Evolutionary conservation across 768 basidiomycete genomes (phyloP), one percentile per base, ranked within the genome.

Genomic region (Crucibulum laeve): DNA sequence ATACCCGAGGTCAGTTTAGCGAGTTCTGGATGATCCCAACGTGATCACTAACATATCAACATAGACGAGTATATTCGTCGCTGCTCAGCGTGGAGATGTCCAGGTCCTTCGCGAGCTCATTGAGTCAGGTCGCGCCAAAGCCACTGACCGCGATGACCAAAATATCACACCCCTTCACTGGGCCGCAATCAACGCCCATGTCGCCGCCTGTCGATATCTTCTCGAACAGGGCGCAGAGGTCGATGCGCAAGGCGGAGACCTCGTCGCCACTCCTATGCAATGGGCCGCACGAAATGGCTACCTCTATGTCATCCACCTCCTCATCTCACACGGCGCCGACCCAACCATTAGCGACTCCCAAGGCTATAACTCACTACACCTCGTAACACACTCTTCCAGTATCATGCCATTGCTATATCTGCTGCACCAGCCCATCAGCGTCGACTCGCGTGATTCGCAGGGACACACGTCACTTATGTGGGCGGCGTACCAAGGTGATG

Each of bases 401-500:
- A 89, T 98, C 49, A 96, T 97, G 94, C 88, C 96, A 0, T 62
- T 99, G 26, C 70, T 97, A 26, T 94, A 91, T 56, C 71, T 96
- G 19, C 75, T 98, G 4, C 91, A 95, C 59, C 94, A 97, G 60
- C 93, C 94, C 2, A 79, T 99, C 49, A 84, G 82, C 33, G 86
- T 97, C 46, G 96, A 99, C 59, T 85, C 86, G 37, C 77, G 83
- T 30, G 96, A 99, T 61, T 72, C 83, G 1, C 87, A 91, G 55
- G 96, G 96, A 0, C 96, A 98, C 59, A 96, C 95, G 0, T 76
- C 90, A 0, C 74, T 98, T 39, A 96, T 97, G 91, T 99, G 96
- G 96, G 96, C 96, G 4, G 91, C 92, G 6, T 99, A 98, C 63
- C 96, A 99, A 61, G 96, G 96, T 36, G 96, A 99, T 57, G 93